Base-by-base conservation (phyloP, 495 filamentous ascomycete species). In the Glonium stellatum region DNA sequence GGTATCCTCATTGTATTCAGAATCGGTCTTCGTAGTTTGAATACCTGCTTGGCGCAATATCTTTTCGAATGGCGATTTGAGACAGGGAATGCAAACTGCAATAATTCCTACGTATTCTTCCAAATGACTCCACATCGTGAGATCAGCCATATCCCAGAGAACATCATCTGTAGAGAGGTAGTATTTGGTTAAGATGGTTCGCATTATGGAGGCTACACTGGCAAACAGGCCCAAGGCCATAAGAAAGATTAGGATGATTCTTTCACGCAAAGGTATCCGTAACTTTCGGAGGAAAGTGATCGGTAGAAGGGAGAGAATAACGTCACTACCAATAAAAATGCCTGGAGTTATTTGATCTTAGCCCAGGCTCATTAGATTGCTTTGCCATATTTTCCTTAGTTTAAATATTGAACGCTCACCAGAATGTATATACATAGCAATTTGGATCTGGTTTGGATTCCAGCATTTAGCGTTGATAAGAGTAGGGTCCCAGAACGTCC, bases 221-320 rank as follows among this genome's bases (percentile, higher is more conserved):
- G 73, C 72, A n/a, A 71, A n/a, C 10, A 75, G 52, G 13, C 73
- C 73, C 41, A 75, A 60, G 3, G 58, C 66, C 72, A 74, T 72
- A 11, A 75, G 56, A 36, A 66, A 47, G 6, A 42, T 61, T 34
- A 75, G 59, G 23, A 67, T 62, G 8, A 73, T 39, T 47, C 68
- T 70, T 61, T 74, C 69, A 4, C 60, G 59, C 34, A 70, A 39
- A 22, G 71, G 73, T 10, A 70, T 59, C 19, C 66, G 60, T 27
- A 75, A 59, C 52, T 71, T 68, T 39, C 55, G 44, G 39, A 76
- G 67, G 60, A 73, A 74, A 35, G 67, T 72, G 42, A 75, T 49
- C 25, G 72, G 73, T 48, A 72, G 59, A 13, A 75, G 6, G 51
- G 54, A 61, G 67, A 73, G 59, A 42, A 67, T 57, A n/a, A 75